Conservation (phyloP, 1,139 yeast species). For the Blastobotrys aristatus region DNA sequence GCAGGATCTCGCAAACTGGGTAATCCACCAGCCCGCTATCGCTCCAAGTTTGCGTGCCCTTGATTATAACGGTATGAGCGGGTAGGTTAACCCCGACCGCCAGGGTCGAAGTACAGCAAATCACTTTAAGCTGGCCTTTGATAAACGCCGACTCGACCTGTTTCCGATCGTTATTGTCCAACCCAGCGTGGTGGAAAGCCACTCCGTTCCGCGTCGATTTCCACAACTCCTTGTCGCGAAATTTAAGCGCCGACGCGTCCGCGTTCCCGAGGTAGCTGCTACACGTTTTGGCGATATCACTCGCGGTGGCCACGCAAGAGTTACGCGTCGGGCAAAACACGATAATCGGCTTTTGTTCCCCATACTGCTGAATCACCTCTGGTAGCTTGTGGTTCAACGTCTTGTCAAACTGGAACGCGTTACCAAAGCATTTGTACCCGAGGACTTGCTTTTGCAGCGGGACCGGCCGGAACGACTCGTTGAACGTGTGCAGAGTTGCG, state of each 20-base stretch:
- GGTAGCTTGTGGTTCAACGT: neutral
- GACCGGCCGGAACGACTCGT: slow-evolving; percentile 87
- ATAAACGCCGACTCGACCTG: slow-evolving; percentile 82
- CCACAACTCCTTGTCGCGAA: slow-evolving; percentile 69
- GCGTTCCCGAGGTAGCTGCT: neutral
- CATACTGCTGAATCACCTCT: neutral
- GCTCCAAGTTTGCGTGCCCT: slow-evolving; percentile 94
- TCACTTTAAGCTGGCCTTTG: slow-evolving; percentile 77
- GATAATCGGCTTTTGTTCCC: slow-evolving; percentile 6
- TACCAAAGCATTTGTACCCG: slow-evolving; percentile 66
- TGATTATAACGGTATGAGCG: slow-evolving; percentile 93
- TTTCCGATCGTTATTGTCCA: slow-evolving; percentile 86
- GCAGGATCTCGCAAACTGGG: slow-evolving; percentile 94
- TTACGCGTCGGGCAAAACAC: slow-evolving; percentile 8
- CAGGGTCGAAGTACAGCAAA: slow-evolving; percentile 93
- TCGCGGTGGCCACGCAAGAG: slow-evolving; percentile 6
- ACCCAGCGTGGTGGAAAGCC: slow-evolving; percentile 97
- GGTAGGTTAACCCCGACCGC: slow-evolving; percentile 99
- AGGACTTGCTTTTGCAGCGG: slow-evolving; percentile 83
- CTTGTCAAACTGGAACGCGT: slow-evolving; percentile 9
- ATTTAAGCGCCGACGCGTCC: slow-evolving; percentile 45
- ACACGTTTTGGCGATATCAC: neutral
- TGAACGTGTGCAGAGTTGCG: slow-evolving; percentile 43
- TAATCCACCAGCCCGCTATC: slow-evolving; percentile 92
- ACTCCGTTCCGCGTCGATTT: slow-evolving; percentile 83